Evolutionary conservation across 139 green algal species (phyloP).

Genomic region (Micromonas pusilla): DNA sequence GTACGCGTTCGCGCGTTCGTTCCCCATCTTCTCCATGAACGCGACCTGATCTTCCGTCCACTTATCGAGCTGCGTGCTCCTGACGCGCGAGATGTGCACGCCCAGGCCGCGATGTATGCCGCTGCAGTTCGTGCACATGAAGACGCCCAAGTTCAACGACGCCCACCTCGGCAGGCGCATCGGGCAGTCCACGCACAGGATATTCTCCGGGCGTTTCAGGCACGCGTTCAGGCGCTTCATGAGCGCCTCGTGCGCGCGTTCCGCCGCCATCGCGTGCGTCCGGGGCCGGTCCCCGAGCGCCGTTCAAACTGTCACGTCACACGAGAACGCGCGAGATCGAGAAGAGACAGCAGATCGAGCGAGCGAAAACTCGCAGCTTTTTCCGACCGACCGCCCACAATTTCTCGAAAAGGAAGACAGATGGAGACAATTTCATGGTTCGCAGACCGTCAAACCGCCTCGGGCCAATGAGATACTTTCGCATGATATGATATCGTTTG

Average conservation of each 20-base stretch:
- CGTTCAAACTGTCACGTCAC: too few relatives aligned
- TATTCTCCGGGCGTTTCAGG: slow-evolving; percentile 28
- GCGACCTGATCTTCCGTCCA: slow-evolving; percentile 51
- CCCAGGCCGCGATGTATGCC: slow-evolving; percentile 46
- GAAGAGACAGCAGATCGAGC: too few relatives aligned
- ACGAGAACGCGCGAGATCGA: too few relatives aligned
- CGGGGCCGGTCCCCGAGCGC: too few relatives aligned
- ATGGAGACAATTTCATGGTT: too few relatives aligned
- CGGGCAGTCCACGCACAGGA: slow-evolving; percentile 29
- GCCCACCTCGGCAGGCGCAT: slow-evolving; percentile 38
- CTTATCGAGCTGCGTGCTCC: slow-evolving; percentile 49
- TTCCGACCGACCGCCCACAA: too few relatives aligned
- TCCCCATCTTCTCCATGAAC: slow-evolving; percentile 50
- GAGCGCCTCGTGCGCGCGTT: slow-evolving; percentile 13
- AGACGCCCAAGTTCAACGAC: slow-evolving; percentile 49
- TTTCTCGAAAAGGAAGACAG: too few relatives aligned
- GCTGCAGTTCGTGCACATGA: slow-evolving; percentile 51
- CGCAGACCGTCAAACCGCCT: too few relatives aligned
- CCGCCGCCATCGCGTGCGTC: neutral
- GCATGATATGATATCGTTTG: too few relatives aligned
- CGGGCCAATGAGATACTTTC: too few relatives aligned
- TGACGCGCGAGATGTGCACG: slow-evolving; percentile 50
- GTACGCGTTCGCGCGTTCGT: slow-evolving; percentile 46
- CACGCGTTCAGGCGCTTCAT: slow-evolving; percentile 24
- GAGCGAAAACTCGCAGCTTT: too few relatives aligned